Base-by-base conservation (phyloP, 148 eudicot species). In the Nepenthes gracilis region DNA sequence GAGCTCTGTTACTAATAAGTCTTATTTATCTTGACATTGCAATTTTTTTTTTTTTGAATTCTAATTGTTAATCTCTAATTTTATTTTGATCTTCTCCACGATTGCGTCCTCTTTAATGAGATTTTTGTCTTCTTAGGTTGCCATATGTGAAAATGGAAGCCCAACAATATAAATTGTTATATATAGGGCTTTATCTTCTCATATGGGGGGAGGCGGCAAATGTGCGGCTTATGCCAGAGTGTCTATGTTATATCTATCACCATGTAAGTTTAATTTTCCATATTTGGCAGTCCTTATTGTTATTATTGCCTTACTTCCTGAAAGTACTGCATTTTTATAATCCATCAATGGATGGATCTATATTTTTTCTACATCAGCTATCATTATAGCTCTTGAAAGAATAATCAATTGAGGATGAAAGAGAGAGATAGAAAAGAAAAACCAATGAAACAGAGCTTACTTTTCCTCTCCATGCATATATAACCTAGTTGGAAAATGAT, bases 151-250 rank as follows among this genome's bases (percentile, higher is more conserved):
- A 86, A 76, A 85, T 86, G 68, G 97, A 93, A 73, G 91, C 99
- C 40, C 99, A 84, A 63, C 99, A 93, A 47, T 77, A 93, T 70
- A 89, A 93, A 67, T 73, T 93, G 67, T 70, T 93, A 50, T 93
- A 89, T 63, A 68, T 86, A 72, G 92, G 85, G 13, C 87, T 93
- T 57, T 86, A 89, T 80, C 96, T 89, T 74, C 88, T 93, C 40
- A 93, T 93, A 70, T 93, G 99, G 99, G 99, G 99, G 23, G 99
- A 93, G 75, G 99, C 96, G 59, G 95, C 99, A 62, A 93, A 93
- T 72, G 68, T 93, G 54, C 78, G 99, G 64, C 77, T 93, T 62
- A 76, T 93, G 97, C 99, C 99, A 35, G 99, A 93, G 69, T 93
- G 96, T 70, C 87, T 93, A 58, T 89, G 96, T 67, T 93, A 86